Base-by-base conservation (phyloP, 2,329 filamentous ascomycete genomes). In the Seiridium cupressi region DNA sequence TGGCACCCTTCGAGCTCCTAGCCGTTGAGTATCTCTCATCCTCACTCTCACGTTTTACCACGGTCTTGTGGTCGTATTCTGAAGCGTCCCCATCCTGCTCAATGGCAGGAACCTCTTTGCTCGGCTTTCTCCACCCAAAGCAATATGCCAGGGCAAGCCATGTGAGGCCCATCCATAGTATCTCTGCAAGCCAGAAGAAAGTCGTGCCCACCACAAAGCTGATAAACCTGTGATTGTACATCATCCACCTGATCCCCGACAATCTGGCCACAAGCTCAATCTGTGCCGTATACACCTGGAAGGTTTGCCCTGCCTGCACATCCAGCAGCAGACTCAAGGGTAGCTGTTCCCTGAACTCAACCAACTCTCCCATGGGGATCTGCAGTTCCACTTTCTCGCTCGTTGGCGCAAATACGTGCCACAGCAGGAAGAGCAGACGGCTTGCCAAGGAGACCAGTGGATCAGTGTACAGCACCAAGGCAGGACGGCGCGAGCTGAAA, bases 221-320 rank as follows among this genome's bases (percentile, higher is more conserved):
- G 1, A 86, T 73, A 42, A 95, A 69, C 10, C 90, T 86, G 76
- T 94, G 89, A 62, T 92, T 88, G 69, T 95, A 95, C 91, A 99
- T 96, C 59, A 93, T 68, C 86, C 90, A 95, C 54, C 90, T 80
- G 62, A 97, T 73, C 0, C 94, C 94, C 9, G 84, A 82, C 64
- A 97, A 87, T 57, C 87, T 84, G 4, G 94, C 93, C 35, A 84
- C 87, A 63, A 98, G 86, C 3, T 82, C 83, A 40, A 96, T 81
- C 11, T 76, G 77, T 3, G 85, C 88, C 26, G 79, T 78, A 72
- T 97, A 97, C 5, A 96, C 85, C 72, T 96, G 91, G 69, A 97
- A 81, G 3, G 79, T 79, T 65, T 87, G 82, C 4, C 84, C 83
- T 26, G 87, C 88, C 65, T 93, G 86, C 1, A 96, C 74, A 69